phyloP scores from a whole-genome alignment of 73 alveolate species.

The Blepharisma japonicum region DNA sequence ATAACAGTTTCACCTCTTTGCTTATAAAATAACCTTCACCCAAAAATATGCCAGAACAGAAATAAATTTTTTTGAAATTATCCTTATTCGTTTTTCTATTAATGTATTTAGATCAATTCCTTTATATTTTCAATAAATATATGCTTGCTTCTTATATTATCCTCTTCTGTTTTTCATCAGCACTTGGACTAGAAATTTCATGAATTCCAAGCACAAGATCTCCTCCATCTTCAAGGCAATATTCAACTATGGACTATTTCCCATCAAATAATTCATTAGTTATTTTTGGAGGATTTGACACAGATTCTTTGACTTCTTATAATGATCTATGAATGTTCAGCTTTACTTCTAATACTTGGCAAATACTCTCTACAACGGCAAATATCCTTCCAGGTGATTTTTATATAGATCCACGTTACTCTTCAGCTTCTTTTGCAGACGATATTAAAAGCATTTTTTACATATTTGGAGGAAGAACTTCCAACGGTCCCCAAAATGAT shows the following conservation, averaged over 20 bases:
- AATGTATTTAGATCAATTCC: too few relatives aligned
- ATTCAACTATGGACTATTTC: neutral
- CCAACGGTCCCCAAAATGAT: constrained; percentile 1
- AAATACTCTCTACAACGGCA: neutral
- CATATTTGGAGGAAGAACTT: neutral
- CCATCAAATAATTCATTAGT: constrained; percentile 1
- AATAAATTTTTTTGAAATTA: too few relatives aligned
- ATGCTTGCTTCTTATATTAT: too few relatives aligned
- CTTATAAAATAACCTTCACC: too few relatives aligned
- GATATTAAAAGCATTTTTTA: neutral
- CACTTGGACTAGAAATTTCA: too few relatives aligned
- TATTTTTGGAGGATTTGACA: neutral
- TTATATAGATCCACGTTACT: neutral
- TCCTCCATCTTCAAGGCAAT: neutral
- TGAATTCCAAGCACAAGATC: neutral
- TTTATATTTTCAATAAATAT: too few relatives aligned
- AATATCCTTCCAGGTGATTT: neutral
- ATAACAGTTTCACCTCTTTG: too few relatives aligned
- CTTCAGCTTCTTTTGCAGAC: neutral
- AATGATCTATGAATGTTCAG: neutral
- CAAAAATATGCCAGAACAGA: too few relatives aligned
- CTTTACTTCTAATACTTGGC: neutral
- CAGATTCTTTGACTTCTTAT: neutral
- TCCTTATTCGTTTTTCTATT: too few relatives aligned
- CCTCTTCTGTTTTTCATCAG: too few relatives aligned